Percentiles rank a stretch among this genome's conserved stretches.
phyloP scores from a whole-genome alignment of 441 rosid genomes.

The Erodium chrysanthum region DNA sequence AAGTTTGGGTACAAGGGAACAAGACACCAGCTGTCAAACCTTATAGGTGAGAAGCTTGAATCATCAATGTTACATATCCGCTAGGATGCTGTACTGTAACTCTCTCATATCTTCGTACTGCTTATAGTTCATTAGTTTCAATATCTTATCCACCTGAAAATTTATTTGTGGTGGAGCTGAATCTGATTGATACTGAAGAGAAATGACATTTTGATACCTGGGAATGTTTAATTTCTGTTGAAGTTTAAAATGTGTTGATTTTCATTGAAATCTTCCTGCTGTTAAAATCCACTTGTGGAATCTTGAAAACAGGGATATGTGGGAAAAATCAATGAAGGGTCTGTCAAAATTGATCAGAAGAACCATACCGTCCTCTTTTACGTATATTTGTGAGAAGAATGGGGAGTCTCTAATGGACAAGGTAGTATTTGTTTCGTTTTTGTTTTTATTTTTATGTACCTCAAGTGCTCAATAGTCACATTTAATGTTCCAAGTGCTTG shows the following conservation, averaged over 20 bases:
- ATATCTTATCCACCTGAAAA: neutral
- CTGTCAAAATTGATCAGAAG: slow-evolving; percentile 63
- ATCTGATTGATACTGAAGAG: neutral
- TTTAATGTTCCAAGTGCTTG: slow-evolving; percentile 8
- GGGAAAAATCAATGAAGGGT: slow-evolving; percentile 99
- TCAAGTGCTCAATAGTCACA: slow-evolving; percentile 9
- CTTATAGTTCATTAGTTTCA: neutral
- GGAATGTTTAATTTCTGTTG: neutral
- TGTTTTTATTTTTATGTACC: neutral
- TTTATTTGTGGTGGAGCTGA: slow-evolving; percentile 1
- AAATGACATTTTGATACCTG: neutral
- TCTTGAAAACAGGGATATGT: slow-evolving; percentile 68
- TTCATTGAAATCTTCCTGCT: slow-evolving; percentile 7
- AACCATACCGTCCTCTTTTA: slow-evolving; percentile 71
- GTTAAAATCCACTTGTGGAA: slow-evolving; percentile 16
- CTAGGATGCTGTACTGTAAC: neutral
- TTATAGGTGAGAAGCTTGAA: slow-evolving; percentile 50
- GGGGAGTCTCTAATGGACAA: slow-evolving; percentile 56
- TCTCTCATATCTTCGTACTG: neutral
- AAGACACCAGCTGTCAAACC: slow-evolving; percentile 55
- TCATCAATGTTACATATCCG: neutral
- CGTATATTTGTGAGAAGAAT: slow-evolving; percentile 83
- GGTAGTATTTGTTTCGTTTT: slow-evolving; percentile 32
- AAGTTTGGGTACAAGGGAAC: slow-evolving; percentile 95
- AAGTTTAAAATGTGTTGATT: neutral